Evolutionary conservation across 2,329 filamentous ascomycete genomes (phyloP), one percentile per base, ranked within the genome.

Genomic region (Trichophyton equinum): DNA sequence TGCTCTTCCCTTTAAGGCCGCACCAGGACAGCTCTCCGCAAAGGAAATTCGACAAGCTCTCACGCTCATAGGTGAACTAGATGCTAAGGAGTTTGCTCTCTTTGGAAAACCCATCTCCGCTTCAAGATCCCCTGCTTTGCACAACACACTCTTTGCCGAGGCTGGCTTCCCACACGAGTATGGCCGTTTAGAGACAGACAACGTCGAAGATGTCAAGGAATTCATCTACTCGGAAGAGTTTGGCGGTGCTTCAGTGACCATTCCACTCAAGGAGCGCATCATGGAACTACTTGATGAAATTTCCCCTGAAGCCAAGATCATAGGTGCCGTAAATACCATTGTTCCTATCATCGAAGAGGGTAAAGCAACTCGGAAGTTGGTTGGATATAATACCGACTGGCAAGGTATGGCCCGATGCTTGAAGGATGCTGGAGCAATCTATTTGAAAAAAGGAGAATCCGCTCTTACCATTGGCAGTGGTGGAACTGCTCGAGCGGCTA

Each of bases 311-410:
- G 92, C 91, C 13, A 82, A 83, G 65, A 78, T 83, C 33, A 96
- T 99, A 64, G 94, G 94, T 22, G 94, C 94, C 2, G 87, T 97
- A 65, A 99, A 99, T 76, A 99, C 94, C 18, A 87, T 99, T 68
- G 83, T 96, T 30, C 85, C 88, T 0, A 70, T 82, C 2, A 15
- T 22, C 15, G 64, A 62, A 3, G 66, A 55, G 9, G 57, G 55
- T 1, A 66, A 74, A 67, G 66, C 77, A 65, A 49, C 67, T 9
- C 81, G 78, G 33, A 38, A 38, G 3, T 82, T 97, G 2, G 73
- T 88, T 15, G 94, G 94, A 49, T 88, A 91, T 71, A 99, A 99
- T 74, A 99, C 94, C 11, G 94, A 99, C 76, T 99, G 91, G 87
- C 82, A 85, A 69, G 94, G 94, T 64, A 99, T 99, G 85, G 84